Conservation (phyloP, 495 filamentous ascomycete genomes). For the Xylaria venustula region DNA sequence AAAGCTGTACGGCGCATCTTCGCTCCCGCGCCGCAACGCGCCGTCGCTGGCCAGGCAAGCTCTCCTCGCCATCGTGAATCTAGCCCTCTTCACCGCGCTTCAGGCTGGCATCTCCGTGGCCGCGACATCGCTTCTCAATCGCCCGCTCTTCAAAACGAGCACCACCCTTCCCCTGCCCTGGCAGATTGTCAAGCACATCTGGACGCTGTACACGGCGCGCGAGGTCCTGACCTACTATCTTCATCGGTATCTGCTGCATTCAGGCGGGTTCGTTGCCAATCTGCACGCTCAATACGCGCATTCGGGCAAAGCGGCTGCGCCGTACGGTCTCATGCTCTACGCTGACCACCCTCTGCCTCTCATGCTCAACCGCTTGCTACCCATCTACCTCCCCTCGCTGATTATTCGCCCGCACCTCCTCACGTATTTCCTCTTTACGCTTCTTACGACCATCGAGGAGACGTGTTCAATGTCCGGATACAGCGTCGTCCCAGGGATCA, state of each 20-base stretch:
- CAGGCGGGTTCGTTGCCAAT: constrained; percentile 19
- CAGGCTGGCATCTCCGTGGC: constrained; percentile 53
- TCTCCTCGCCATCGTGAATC: constrained; percentile 63
- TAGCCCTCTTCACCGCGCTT: constrained; percentile 53
- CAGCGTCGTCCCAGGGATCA: constrained; percentile 66
- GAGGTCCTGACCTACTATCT: constrained; percentile 67
- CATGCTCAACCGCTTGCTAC: constrained; percentile 66
- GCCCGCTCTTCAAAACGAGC: constrained; percentile 42
- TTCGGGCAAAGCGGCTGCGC: constrained; percentile 43
- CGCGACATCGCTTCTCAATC: constrained; percentile 24
- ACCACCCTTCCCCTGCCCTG: constrained; percentile 46
- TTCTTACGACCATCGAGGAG: constrained; percentile 71
- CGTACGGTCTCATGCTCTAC: constrained; percentile 63
- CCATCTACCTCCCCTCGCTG: constrained; percentile 68
- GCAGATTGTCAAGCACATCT: constrained; percentile 62
- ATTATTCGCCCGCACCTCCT: constrained; percentile 70
- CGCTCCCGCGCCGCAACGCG: constrained; percentile 59
- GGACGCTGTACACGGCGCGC: constrained; percentile 53
- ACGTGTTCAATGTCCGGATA: constrained; percentile 78
- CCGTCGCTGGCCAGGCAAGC: constrained; percentile 38
- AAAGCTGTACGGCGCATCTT: constrained; percentile 66
- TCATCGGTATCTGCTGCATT: constrained; percentile 71
- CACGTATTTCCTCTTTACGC: constrained; percentile 71
- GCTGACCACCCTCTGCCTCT: constrained; percentile 78
- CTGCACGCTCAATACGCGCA: constrained; percentile 69